phyloP scores from a whole-genome alignment of 2,329 filamentous ascomycete genomes.

The Thelonectria discophora region DNA sequence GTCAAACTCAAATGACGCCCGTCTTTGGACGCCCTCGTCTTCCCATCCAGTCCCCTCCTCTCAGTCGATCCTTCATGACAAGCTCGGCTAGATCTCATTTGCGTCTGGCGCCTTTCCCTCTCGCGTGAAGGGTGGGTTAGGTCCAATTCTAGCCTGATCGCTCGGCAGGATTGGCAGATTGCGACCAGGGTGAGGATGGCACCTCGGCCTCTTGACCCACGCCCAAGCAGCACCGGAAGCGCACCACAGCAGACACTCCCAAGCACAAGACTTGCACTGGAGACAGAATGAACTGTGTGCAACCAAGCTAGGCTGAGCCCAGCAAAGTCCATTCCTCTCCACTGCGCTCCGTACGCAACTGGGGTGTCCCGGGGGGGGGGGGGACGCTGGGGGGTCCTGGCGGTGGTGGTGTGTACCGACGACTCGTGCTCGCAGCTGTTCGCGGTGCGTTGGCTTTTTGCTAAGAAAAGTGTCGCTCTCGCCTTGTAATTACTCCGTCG shows the following conservation, averaged over 20 bases:
- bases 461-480: conserved; percentile 12
- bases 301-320: not conserved
- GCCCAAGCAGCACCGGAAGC: not conserved
- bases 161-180: conserved; percentile 43
- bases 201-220: not conserved
- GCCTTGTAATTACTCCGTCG: not conserved
- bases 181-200: conserved; percentile 29
- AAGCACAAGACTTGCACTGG: not conserved
- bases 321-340: not conserved
- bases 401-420: not conserved
- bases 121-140: conserved; percentile 40
- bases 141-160: conserved; percentile 40
- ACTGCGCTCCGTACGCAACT: not conserved
- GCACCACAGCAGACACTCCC: not conserved
- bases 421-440: not conserved
- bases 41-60: conserved; percentile 25
- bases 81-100: conserved; percentile 42
- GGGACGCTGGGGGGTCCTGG: not conserved
- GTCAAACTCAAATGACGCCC: conserved; percentile 8
- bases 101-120: conserved; percentile 21
- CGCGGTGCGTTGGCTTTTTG: not conserved
- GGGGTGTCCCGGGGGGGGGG: conserved; percentile 1
- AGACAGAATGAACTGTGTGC: not conserved
- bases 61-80: conserved; percentile 21
- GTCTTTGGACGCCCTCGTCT: conserved; percentile 36